A percentile compares a stretch with the other conserved stretches of the same genome.
These are phyloP conservation scores for Lycium ferocissimum DNA, from an alignment of 257 asterid species.

Conservation along the genomic window DNA sequence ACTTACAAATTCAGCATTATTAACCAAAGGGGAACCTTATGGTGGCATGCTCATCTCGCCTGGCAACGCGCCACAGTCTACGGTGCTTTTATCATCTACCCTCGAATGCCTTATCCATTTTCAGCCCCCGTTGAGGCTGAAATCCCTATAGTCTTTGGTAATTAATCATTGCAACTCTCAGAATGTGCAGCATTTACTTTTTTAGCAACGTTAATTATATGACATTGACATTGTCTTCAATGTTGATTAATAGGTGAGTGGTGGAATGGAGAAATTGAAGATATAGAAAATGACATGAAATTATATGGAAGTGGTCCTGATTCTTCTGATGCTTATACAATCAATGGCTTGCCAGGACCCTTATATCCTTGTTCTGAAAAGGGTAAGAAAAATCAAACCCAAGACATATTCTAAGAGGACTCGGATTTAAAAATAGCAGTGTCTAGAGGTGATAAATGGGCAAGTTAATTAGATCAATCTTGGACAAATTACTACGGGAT, in stretches of 20 bases:
- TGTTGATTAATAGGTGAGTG: conserved; percentile 67
- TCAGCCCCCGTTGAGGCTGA: conserved; percentile 39
- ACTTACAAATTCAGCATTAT: conserved; percentile 61
- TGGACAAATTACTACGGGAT: not conserved
- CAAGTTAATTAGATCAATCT: not conserved
- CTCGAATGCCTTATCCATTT: conserved; percentile 67
- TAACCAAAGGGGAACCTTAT: conserved; percentile 71
- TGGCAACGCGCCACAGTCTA: conserved; percentile 87
- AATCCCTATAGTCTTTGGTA: conserved; percentile 65
- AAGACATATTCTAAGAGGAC: no score
- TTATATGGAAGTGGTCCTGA: conserved; percentile 74
- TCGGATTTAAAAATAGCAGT: not conserved
- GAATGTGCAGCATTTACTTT: not conserved
- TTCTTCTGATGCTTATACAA: conserved; percentile 85
- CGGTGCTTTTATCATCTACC: conserved; percentile 81
- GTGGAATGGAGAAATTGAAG: conserved; percentile 75
- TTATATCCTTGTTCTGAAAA: conserved; percentile 65
- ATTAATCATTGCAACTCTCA: not conserved
- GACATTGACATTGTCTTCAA: not conserved
- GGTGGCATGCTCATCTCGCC: conserved; percentile 88
- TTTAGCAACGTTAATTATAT: not conserved
- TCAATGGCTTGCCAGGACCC: conserved; percentile 91
- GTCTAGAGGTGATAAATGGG: not conserved
- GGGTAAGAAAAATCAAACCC: conserved; percentile 44
- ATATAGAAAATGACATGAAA: conserved; percentile 62